phyloP scores from a whole-genome alignment of 345 rosid genomes.

The Pistacia atlantica region DNA sequence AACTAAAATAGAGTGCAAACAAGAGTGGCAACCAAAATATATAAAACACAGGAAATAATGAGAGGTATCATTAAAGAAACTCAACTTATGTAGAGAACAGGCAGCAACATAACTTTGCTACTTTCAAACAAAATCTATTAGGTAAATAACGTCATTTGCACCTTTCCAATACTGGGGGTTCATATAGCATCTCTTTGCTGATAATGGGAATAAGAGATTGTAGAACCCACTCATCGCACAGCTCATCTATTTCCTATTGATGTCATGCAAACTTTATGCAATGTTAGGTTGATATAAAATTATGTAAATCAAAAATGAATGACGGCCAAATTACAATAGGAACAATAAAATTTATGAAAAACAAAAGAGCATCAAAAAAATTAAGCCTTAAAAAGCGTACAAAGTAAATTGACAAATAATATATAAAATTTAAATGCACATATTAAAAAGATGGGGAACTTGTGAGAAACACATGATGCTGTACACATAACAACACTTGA shows the following conservation, averaged over 20 bases:
- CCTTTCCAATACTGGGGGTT: conserved; percentile 91
- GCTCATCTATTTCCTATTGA: conserved; percentile 89
- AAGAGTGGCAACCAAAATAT: neutral
- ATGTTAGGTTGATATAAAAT: conserved; percentile 5
- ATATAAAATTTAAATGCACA: neutral
- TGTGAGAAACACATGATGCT: neutral
- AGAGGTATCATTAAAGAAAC: neutral
- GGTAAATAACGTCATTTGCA: conserved; percentile 22
- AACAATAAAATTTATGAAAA: no score
- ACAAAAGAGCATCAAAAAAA: neutral
- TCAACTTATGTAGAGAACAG: neutral
- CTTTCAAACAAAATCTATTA: neutral
- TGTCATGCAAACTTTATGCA: conserved; percentile 16
- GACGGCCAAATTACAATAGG: no score
- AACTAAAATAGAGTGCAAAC: neutral
- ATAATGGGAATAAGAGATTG: conserved; percentile 85
- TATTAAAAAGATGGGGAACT: neutral
- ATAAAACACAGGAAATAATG: neutral
- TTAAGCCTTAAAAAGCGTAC: neutral
- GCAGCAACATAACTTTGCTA: conserved; percentile 8
- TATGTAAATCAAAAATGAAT: neutral
- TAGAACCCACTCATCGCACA: conserved; percentile 96
- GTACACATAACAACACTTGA: neutral
- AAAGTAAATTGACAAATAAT: conserved; percentile 1
- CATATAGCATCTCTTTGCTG: conserved; percentile 61